Evolutionary conservation across 2,329 filamentous ascomycete species (phyloP), one percentile per base, ranked within the genome.

Genomic region (Lachnellula arida): DNA sequence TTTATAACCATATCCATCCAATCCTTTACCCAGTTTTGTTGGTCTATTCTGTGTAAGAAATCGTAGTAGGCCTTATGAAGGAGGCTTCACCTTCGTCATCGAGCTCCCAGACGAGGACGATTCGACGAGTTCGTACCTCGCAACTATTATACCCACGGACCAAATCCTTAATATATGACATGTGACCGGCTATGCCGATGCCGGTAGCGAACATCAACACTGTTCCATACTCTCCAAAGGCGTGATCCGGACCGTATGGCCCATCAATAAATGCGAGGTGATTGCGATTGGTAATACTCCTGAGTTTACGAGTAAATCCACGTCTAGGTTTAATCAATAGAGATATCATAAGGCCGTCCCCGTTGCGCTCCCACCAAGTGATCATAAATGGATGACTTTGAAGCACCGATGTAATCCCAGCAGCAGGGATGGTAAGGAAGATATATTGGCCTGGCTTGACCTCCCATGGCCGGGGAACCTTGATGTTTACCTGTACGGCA

Each of bases 151-250:
- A 64, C 47, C 58, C 28, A 23, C 39, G 51, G 32, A 64, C 54
- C 5, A 64, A 46, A 5, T 61, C 56, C 42, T 58, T 62, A 14
- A 62, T 56, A 48, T 60, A 62, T 39, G 53, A 48, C n/a, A 63
- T 52, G 22, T 63, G 53, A 37, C 51, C 51, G 17, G 56, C 49
- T 23, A 63, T 64, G 5, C 60, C 51, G 40, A 64, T 59, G 32
- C 60, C 51, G 1, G 52, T 58, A 5, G 54, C 55, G 44, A 63
- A 42, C 46, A 56, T 51, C 14, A 58, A 34, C 17, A 58, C 53
- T 11, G 49, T 61, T 47, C 50, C 46, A 46, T 59, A 60, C 8
- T 55, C 49, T 46, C 53, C 42, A 46, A 62, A 57, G 25, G 40
- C 40, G 43, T 59, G 35, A 11, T 34, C 14, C 25, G 47, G 37